Evolutionary conservation across 495 filamentous ascomycete genomes (phyloP), one percentile per base, ranked within the genome.

Genomic region (Lindgomyces ingoldianus): DNA sequence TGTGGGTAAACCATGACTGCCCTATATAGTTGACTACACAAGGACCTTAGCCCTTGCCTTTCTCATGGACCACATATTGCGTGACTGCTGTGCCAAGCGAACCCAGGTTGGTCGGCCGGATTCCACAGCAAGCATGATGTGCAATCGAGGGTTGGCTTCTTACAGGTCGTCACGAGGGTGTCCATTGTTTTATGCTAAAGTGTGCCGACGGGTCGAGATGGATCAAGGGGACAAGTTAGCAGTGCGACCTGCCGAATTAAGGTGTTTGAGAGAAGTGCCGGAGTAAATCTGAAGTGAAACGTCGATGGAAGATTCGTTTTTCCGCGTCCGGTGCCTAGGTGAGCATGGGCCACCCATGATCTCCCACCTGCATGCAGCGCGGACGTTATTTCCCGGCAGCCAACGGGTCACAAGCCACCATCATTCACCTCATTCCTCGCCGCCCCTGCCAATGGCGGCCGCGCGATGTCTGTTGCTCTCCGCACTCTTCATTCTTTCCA

Each of bases 11-110:
- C 62, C 30, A 54, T 51, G 54, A 52, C 46, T 65, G 62, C 26
- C 30, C 62, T 65, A 65, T 65, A 65, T 65, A 65, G 62, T 65
- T 48, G 18, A 54, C 62, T 60, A n/a, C n/a, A 25, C 39, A 65
- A 51, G 33, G 47, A 33, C 48, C 55, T 65, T 65, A 65, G 62
- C 62, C 62, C 47, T 57, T 59, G 55, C 62, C 45, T 50, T 64
- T 50, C 52, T 55, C 22, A 60, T 45, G 11, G 22, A 58, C 16
- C 51, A n/a, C n/a, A n/a, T n/a, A n/a, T n/a, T n/a, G n/a, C n/a
- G 27, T 19, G 18, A 27, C 22, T 26, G 24, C 41, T 49, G 50
- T 50, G 61, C 50, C 61, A 50, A 58, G 61, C 30, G 24, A 19
- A 58, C 44, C 53, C 42, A 18, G n/a, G 45, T 45, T 49, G 52